Evolutionary conservation across 176 grass and related monocot species (phyloP).

Genomic region (Bromus sterilis): DNA sequence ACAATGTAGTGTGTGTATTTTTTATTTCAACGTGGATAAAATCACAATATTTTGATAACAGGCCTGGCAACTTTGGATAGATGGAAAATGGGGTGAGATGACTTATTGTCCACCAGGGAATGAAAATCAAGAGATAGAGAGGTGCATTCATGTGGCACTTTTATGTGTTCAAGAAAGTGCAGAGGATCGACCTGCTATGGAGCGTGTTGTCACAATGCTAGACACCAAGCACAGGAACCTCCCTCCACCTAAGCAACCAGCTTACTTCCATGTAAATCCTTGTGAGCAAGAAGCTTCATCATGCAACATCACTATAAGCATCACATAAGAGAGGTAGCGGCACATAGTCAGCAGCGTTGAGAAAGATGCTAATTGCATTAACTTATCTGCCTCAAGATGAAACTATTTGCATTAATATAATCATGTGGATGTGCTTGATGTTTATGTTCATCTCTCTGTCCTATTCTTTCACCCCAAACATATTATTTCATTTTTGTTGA

Average conservation of each 20-base stretch:
- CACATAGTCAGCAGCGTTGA: background rate
- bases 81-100: slow-evolving; percentile 20
- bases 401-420: background rate
- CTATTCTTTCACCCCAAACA: background rate
- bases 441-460: background rate
- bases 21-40: slow-evolving; percentile 5
- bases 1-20: background rate
- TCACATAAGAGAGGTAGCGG: slow-evolving; percentile 29
- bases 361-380: background rate
- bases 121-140: slow-evolving; percentile 16
- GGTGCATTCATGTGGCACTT: slow-evolving; percentile 37
- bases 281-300: slow-evolving; percentile 26
- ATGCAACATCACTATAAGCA: slow-evolving; percentile 6
- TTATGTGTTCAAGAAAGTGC: slow-evolving; percentile 46
- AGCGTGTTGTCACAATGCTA: slow-evolving; percentile 32
- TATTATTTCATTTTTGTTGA: background rate
- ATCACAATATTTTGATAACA: background rate
- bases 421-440: background rate
- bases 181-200: slow-evolving; percentile 41
- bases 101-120: background rate
- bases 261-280: slow-evolving; percentile 43
- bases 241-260: slow-evolving; percentile 31
- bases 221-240: slow-evolving; percentile 19
- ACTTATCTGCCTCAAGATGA: background rate
- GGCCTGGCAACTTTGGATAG: slow-evolving; percentile 41